Evolutionary conservation across 352 stramenopile genomes (phyloP), one percentile per base, ranked within the genome.

Genomic region (Pythium utonaiense): DNA sequence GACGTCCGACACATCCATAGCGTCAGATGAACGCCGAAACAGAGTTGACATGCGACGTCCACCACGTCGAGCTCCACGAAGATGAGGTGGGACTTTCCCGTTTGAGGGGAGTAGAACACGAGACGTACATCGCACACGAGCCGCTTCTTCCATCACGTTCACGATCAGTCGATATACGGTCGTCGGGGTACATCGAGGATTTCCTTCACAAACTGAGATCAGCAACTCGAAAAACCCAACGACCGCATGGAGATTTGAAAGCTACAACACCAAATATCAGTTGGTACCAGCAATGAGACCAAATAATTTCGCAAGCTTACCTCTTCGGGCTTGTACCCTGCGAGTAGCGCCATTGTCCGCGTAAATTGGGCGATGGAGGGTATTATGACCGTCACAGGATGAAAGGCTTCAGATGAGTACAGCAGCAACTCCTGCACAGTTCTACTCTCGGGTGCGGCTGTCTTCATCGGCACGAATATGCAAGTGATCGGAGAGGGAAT

Each of bases 1-100:
- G 2, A 70, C 36, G 4, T 62, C 48, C 21, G 61, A 53, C 7
- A 22, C 22, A 16, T 70, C 62, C 7, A 42, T 40, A 12, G 27
- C 62, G 48, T 65, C 57, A 9, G 40, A 25, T 14, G 63, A 70
- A 6, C 49, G 56, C 28, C 63, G 51, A 24, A 70, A 70, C 8
- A 70, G 28, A 28, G 50, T 56, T 9, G 51, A 60, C 1, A 66
- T 41, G 22, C 42, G 42, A 3, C 24, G 21, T 33, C 42, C 42
- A 19, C 22, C 21, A 16, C 41, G 48, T 55, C 31, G 56, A 19
- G 33, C 3, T 31, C 30, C 31, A 45, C 31, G 24, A 13, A 52
- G 42, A 9, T 57, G 49, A 1, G 34, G 38, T 3, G 60, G 50
- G 24, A 38, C 33, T 19, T 61, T 60, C 2, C 16, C 14, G 40